Evolutionary conservation across 2,329 filamentous ascomycete species (phyloP), one percentile per base, ranked within the genome.

Genomic region (Phyllosticta capitalensis): DNA sequence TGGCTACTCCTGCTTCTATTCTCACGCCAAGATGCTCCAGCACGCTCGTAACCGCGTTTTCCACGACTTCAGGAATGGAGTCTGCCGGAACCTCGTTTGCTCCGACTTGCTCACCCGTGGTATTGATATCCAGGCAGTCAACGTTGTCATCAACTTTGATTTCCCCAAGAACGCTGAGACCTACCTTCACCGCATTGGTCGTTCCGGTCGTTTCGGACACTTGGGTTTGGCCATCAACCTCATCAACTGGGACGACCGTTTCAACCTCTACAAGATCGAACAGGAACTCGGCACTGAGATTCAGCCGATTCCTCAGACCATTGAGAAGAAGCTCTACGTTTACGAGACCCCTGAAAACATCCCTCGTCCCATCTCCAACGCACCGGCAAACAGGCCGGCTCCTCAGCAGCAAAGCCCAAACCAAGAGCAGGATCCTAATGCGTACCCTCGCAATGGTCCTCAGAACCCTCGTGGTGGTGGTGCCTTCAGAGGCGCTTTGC

Each of bases 81-180:
- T 96, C 57, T 97, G 92, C 79, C 90, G 94, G 69, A 99, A 99
- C 73, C 84, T 99, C 45, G 94, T 99, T 64, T 99, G 94, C 77
- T 99, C 95, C 2, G 94, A 99, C 77, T 81, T 99, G 48, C 83
- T 99, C 64, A 99, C 94, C 64, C 92, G 94, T 76, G 94, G 94
- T 85, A 99, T 99, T 69, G 94, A 99, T 77, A 99, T 99, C 65
- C 94, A 99, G 76, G 94, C 94, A 58, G 94, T 99, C 70, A 99
- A 99, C 68, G 94, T 99, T 59, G 94, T 99, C 72, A 99, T 99
- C 83, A 99, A 99, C 79, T 99, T 99, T 70, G 94, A 99, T 71
- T 99, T 99, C 74, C 94, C 94, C 58, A 99, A 99, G 79, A 99
- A 99, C 69, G 95, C 94, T 17, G 94, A 99, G 77, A 99, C 94